Evolutionary conservation across 2,329 filamentous ascomycete species (phyloP), one percentile per base, ranked within the genome.

Genomic region (Sporothrix pseudoabietina): DNA sequence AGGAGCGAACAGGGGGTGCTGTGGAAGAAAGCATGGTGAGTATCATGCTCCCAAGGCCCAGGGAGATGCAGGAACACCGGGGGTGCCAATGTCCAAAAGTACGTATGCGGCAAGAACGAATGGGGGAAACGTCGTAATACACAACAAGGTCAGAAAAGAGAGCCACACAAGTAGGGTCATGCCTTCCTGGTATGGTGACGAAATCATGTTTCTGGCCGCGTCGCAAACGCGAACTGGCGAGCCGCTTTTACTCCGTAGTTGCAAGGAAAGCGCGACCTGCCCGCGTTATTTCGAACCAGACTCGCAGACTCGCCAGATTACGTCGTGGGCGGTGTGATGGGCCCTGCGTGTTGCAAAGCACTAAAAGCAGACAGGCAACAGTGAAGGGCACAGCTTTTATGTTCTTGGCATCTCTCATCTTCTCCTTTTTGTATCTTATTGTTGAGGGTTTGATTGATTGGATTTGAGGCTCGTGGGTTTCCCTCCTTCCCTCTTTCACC

Each of bases 171-270:
- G 57, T 32, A 61, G 32, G 57, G 32, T 47, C 39, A 61, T 61
- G 39, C 61, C 16, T 66, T 65, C 32, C 59, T 63, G 32, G 9
- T 26, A 26, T 52, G 59, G 71, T 72, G 71, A 72, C 71, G 61
- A 68, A 57, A 68, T 72, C 32, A n/a, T 57, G 61, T 35, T 61
- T 72, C 47, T 57, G 59, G 44, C 47, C 59, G 70, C 70, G 70
- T 72, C 47, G 69, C 70, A 44, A 41, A 66, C 70, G 32, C 70
- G 70, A 61, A 61, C 32, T 35, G 14, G 39, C n/a, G 54, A 61
- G 22, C 54, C 39, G 69, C 9, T 44, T 65, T 65, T 49, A n/a
- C n/a, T n/a, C n/a, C n/a, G n/a, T n/a, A 49, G 41, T 16, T 30
- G 19, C 6, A 49, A 47, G 63, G 63, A 66, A 66, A 49, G 65